phyloP scores from a whole-genome alignment of 1,284 basidiomycete species.

The Flammula alnicola region DNA sequence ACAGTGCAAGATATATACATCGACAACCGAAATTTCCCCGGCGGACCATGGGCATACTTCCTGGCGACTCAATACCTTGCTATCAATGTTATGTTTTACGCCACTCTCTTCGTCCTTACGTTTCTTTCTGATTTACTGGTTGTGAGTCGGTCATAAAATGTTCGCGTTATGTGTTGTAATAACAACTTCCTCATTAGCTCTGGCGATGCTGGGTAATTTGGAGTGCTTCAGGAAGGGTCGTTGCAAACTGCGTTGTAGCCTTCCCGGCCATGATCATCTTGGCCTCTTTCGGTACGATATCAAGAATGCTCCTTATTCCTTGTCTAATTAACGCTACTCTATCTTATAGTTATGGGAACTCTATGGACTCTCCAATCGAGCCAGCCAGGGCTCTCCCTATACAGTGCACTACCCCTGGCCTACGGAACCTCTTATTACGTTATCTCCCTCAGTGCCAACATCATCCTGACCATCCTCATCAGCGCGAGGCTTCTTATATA shows the following conservation, averaged over 20 bases:
- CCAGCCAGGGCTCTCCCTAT: slow-evolving; percentile 45
- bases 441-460: slow-evolving; percentile 49
- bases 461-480: slow-evolving; percentile 49
- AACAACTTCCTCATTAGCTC: slow-evolving; percentile 31
- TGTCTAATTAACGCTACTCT: slow-evolving; percentile 1
- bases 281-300: slow-evolving; percentile 42
- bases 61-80: slow-evolving; percentile 40
- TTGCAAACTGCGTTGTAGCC: slow-evolving; percentile 38
- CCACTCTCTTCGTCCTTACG: slow-evolving; percentile 45
- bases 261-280: slow-evolving; percentile 39
- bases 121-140: slow-evolving; percentile 46
- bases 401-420: slow-evolving; percentile 43
- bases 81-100: slow-evolving; percentile 47
- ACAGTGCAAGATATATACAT: slow-evolving; percentile 47
- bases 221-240: slow-evolving; percentile 36
- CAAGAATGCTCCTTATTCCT: not conserved
- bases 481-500: slow-evolving; percentile 41
- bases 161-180: not conserved
- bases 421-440: slow-evolving; percentile 47
- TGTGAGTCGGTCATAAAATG: slow-evolving; percentile 30
- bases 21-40: slow-evolving; percentile 49
- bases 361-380: slow-evolving; percentile 49
- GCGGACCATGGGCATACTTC: slow-evolving; percentile 46
- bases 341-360: slow-evolving; percentile 43
- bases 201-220: slow-evolving; percentile 54